Conservation (phyloP, 106 monocot species). For the Allium sativum region DNA sequence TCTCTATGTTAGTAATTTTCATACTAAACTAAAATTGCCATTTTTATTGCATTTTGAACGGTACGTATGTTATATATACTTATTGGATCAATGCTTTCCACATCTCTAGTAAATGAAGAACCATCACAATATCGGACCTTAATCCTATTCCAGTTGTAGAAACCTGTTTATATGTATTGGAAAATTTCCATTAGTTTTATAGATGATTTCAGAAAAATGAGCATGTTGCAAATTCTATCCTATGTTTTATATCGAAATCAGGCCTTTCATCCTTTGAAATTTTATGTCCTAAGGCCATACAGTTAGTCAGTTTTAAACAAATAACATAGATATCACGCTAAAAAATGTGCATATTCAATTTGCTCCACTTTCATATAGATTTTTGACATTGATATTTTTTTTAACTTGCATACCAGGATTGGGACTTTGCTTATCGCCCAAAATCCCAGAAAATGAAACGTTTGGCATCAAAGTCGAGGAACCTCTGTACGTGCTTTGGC, state of each 20-base stretch:
- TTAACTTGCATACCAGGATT: constrained; percentile 44
- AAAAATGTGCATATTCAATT: background rate
- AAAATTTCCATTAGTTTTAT: background rate
- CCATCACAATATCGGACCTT: constrained; percentile 76
- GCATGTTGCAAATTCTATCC: background rate
- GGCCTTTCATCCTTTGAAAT: background rate
- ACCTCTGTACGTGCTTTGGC: constrained; percentile 39
- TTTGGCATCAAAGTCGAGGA: constrained; percentile 64
- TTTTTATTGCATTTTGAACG: background rate
- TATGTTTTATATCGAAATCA: background rate
- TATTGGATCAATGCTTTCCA: constrained; percentile 51
- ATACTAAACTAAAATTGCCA: too few species aligned
- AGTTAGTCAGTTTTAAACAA: background rate
- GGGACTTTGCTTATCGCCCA: constrained; percentile 19
- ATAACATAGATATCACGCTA: background rate
- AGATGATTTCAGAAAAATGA: background rate
- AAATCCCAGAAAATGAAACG: constrained; percentile 48
- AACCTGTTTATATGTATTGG: constrained; percentile 19
- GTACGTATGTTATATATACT: constrained; percentile 9
- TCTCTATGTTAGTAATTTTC: too few species aligned
- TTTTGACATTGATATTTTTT: too few species aligned
- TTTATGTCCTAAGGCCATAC: background rate
- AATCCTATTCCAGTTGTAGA: constrained; percentile 79
- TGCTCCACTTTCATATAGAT: too few species aligned
- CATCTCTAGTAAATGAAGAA: constrained; percentile 80